A percentile compares a stretch with the other conserved stretches of the same genome.
Evolutionary conservation across 768 basidiomycete species (phyloP).

Genomic region (Serendipita indica): DNA sequence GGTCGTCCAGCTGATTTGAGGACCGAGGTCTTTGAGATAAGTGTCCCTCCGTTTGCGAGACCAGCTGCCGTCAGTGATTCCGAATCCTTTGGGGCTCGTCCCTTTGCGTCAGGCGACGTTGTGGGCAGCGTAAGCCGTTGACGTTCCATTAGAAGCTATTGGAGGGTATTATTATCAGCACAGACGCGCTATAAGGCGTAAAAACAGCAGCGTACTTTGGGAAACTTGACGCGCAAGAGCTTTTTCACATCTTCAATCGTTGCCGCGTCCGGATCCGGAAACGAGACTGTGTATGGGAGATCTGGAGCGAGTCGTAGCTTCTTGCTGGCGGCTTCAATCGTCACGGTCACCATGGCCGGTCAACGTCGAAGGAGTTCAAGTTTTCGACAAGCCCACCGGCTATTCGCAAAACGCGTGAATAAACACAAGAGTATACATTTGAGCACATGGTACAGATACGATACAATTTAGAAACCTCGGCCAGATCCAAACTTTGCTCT

Average conservation of each 20-base stretch:
- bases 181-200: not conserved
- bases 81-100: not conserved
- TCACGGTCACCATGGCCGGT: not conserved
- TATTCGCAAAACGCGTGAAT: not conserved
- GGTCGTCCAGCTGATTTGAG: slow-evolving; percentile 75
- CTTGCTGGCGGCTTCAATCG: not conserved
- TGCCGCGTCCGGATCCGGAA: not conserved
- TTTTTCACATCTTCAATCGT: slow-evolving; percentile 9
- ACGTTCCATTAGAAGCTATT: not conserved
- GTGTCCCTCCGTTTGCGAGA: slow-evolving; percentile 41
- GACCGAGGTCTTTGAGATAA: slow-evolving; percentile 82
- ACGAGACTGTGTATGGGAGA: not conserved
- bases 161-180: not conserved
- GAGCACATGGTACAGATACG: not conserved
- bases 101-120: not conserved
- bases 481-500: not conserved
- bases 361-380: not conserved
- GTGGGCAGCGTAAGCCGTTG: not conserved
- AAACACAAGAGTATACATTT: not conserved
- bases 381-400: not conserved
- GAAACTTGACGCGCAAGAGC: slow-evolving; percentile 1
- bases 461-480: not conserved
- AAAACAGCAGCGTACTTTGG: not conserved
- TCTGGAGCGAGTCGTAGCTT: not conserved
- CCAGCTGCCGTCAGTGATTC: slow-evolving; percentile 19